phyloP scores from a whole-genome alignment of 306 rosid genomes.

The Hippophae gyantsensis region DNA sequence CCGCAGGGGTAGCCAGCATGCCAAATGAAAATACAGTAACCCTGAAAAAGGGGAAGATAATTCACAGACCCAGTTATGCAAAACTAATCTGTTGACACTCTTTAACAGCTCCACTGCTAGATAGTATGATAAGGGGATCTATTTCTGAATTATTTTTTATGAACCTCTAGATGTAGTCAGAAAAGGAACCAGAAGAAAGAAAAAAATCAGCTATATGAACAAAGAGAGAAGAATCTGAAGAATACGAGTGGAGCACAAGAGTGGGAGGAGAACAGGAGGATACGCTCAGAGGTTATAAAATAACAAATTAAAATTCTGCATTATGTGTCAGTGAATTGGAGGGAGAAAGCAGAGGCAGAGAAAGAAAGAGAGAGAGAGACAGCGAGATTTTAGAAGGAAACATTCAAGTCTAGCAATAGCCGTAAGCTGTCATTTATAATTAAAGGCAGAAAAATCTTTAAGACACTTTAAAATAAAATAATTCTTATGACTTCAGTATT shows the following conservation, averaged over 20 bases:
- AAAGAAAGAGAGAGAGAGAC: too few relatives aligned
- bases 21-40: conserved; percentile 62
- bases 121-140: too few relatives aligned
- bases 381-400: too few relatives aligned
- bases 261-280: too few relatives aligned
- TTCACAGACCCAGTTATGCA: not conserved
- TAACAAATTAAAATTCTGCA: too few relatives aligned
- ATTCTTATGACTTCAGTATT: conserved; percentile 1
- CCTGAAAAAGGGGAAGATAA: conserved; percentile 31
- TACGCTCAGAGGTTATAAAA: too few relatives aligned
- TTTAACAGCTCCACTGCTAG: not conserved
- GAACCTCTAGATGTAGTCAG: not conserved
- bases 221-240: too few relatives aligned
- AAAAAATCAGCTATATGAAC: not conserved
- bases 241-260: too few relatives aligned
- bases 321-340: too few relatives aligned
- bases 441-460: not conserved
- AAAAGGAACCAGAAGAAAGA: not conserved
- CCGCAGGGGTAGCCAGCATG: conserved; percentile 48
- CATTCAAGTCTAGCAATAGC: too few relatives aligned
- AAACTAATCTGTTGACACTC: not conserved
- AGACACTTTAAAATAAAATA: not conserved
- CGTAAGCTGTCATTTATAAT: not conserved
- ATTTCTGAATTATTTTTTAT: not conserved
- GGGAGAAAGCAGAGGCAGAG: too few relatives aligned